Base-by-base conservation (phyloP, 163 green algal genomes). In the Scenedesmus sp. region DNA sequence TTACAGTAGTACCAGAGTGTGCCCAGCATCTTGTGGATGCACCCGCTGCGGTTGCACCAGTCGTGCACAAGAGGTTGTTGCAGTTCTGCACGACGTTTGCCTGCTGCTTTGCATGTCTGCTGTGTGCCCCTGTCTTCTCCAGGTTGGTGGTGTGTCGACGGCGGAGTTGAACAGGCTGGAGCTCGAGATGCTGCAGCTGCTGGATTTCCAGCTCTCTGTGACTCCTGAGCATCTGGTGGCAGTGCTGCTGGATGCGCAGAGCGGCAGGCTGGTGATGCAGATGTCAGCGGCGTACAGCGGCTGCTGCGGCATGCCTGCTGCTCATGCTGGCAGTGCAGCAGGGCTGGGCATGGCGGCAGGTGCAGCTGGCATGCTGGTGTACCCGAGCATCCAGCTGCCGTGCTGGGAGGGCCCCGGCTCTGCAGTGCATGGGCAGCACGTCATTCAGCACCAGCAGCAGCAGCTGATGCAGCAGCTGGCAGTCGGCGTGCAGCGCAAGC, bases 141-240 rank as follows among this genome's bases (percentile, higher is more conserved):
- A 90, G 85, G 85, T 90, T 76, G 96, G 96, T 53, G 96, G 96
- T 44, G 89, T 98, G 35, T 92, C 90, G 18, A 95, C 94, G 0
- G 84, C 72, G n/a, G 96, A 98, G 92, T 87, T 98, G 30, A 98
- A 98, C 88, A 61, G 85, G 15, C 93, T 98, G 73, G 96, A 98
- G 95, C 92, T 97, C 65, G 88, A 97, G 84, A 96, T 98, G 93
- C 94, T 98, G 73, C 89, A 94, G 86, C 90, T 95, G 72, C 87
- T 98, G 49, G 95, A 96, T 44, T 98, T 95, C 79, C 89, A 93
- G 12, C 89, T 97, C 37, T 81, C 93, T 51, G 93, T 98, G 44
- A 80, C 87, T 30, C 86, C 87, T 40, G 93, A 94, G 89, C 79
- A 90, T 18, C 78, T 94, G 6, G 83, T 86, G 88, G 85, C 89